A percentile compares a stretch with the other conserved stretches of the same genome.
phyloP scores from a whole-genome alignment of 345 rosid genomes.

The Noccaea caerulescens region DNA sequence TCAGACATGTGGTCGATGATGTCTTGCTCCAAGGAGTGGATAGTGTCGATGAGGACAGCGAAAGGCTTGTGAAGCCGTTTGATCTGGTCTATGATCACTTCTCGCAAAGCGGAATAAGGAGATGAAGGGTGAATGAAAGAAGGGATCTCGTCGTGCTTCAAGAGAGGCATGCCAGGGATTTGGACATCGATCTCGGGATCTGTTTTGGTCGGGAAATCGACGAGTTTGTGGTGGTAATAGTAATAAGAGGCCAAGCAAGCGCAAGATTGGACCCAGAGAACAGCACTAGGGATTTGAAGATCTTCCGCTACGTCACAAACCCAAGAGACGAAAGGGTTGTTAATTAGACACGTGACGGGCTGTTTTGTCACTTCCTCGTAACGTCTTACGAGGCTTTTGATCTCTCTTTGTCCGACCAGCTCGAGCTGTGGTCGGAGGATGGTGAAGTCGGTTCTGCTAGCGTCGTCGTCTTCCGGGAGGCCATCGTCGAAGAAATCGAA shows the following conservation, averaged over 20 bases:
- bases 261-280: constrained; percentile 94
- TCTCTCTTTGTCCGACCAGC: constrained; percentile 49
- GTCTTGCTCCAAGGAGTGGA: constrained; percentile 72
- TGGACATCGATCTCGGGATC: constrained; percentile 65
- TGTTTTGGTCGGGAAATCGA: constrained; percentile 58
- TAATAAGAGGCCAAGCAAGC: constrained; percentile 76
- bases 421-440: constrained; percentile 56
- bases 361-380: constrained; percentile 54
- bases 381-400: constrained; percentile 53
- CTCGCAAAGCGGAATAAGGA: constrained; percentile 51
- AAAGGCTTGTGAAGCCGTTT: constrained; percentile 66
- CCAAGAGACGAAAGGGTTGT: constrained; percentile 89
- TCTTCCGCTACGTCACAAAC: constrained; percentile 72
- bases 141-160: constrained; percentile 81
- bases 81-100: constrained; percentile 64
- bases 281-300: constrained; percentile 75
- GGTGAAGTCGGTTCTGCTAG: constrained; percentile 41
- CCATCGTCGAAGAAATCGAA: constrained; percentile 82
- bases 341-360: constrained; percentile 78
- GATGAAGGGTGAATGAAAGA: constrained; percentile 69
- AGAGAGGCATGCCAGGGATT: constrained; percentile 68
- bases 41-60: constrained; percentile 73
- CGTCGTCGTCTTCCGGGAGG: constrained; percentile 56
- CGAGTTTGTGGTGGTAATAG: constrained; percentile 55
- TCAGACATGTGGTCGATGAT: constrained; percentile 66